Base-by-base conservation (phyloP, 179 eudicot genomes). In the Carnegiea gigantea region DNA sequence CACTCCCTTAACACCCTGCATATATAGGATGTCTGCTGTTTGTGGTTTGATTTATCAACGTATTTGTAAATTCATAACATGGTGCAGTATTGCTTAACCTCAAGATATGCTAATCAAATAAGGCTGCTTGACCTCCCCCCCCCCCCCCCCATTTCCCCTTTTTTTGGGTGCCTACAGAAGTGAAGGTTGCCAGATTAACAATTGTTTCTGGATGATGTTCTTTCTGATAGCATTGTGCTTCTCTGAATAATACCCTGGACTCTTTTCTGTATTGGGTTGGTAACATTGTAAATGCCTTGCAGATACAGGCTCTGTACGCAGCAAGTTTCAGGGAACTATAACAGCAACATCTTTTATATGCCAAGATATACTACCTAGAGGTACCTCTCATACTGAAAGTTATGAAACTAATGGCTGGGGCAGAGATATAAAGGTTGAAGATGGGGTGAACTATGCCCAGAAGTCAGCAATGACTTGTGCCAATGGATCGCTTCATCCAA, bases 281-380 rank as follows among this genome's bases (percentile, higher is more conserved):
- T 28, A 14, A 49, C 65, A 70, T 54, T 10, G 30, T 9, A 43
- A 21, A 77, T 75, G 53, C 65, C 70, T 73, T 78, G 62, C 82
- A 79, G 84, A 65, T 74, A 18, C 82, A 79, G 79, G 85, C 79
- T 83, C 81, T 40, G 80, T 85, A 53, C 85, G 82, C 74, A 77
- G 88, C 84, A 85, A 81, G 75, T 82, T 86, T 76, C 88, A 82
- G 70, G 91, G 84, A 73, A 81, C 79, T 21, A 54, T 82, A 21
- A 38, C 88, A 76, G 23, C 81, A 38, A 80, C 92, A 44, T 90
- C 94, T 38, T 84, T 87, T 79, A 79, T 82, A 59, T 88, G 82
- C 87, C 88, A 85, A 82, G 91, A 88, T 81, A 78, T 80, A 73
- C 80, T 85, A 68, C 88, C 88, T 0, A 78, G 71, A 30, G 51